phyloP scores from a whole-genome alignment of 495 filamentous ascomycete genomes.

The Neurospora discreta region DNA sequence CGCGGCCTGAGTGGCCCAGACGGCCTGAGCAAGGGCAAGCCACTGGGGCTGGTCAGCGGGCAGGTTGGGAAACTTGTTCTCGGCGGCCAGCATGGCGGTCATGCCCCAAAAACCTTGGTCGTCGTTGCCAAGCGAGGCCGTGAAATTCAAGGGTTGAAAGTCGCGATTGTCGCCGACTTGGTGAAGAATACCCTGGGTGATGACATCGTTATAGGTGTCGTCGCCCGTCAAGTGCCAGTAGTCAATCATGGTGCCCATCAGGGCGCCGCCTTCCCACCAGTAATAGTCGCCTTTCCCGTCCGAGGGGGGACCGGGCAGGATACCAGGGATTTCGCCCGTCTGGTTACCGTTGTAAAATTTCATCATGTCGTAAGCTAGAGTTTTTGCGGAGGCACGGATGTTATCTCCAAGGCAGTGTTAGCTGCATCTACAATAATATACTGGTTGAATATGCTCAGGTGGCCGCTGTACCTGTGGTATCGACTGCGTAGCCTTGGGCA shows the following conservation, averaged over 20 bases:
- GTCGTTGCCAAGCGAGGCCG: conserved; percentile 64
- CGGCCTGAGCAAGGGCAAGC: conserved; percentile 63
- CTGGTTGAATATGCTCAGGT: neutral
- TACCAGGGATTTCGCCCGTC: conserved; percentile 51
- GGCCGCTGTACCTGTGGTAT: conserved; percentile 13
- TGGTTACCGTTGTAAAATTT: conserved; percentile 52
- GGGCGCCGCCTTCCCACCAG: conserved; percentile 49
- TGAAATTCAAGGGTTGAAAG: conserved; percentile 61
- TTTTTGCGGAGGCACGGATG: conserved; percentile 49
- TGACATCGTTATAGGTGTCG: conserved; percentile 46
- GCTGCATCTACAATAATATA: neutral
- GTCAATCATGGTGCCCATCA: conserved; percentile 50
- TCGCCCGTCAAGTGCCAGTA: conserved; percentile 66
- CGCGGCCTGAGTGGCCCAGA: conserved; percentile 58
- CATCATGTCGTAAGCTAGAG: conserved; percentile 55
- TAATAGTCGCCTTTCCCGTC: conserved; percentile 36
- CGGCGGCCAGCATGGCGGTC: conserved; percentile 64
- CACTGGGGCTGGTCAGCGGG: conserved; percentile 51
- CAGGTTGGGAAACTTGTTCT: conserved; percentile 58
- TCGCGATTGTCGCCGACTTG: conserved; percentile 48
- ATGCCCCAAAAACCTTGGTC: conserved; percentile 80
- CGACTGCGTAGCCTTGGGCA: conserved; percentile 15
- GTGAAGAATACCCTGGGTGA: conserved; percentile 48
- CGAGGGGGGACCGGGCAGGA: conserved; percentile 44
- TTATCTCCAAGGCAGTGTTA: conserved; percentile 33